Evolutionary conservation across 129 eudicot genomes (phyloP), one percentile per base, ranked within the genome.

Genomic region (Saposhnikovia divaricata): DNA sequence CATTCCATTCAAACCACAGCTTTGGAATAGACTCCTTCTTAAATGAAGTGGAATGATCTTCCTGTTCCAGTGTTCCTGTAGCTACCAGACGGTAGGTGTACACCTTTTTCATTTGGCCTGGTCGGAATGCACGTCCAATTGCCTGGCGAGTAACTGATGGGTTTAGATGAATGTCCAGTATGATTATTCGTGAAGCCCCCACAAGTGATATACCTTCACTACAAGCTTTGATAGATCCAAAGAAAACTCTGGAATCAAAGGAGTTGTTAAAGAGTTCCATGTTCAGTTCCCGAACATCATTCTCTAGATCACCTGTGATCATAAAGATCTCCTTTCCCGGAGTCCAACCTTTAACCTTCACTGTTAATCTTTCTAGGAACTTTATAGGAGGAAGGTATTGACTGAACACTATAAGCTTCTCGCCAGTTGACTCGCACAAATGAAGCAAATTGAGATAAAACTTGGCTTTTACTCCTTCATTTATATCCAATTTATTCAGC

Each of bases 1-100:
- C 90, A 12, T 87, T 84, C 98, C 98, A 95, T 43, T 95, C 98
- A 46, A 95, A 95, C 98, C 97, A 92, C 91, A 93, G 80, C 80
- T 90, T 95, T 1, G 98, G 82, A 71, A 95, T 90, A 0, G 85
- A 88, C 79, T 95, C 96, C 83, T 95, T 92, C 78, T 65, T 92
- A 77, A 95, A 95, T 85, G 94, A 90, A 7, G 90, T 83, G 77
- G 68, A 73, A 37, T 87, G 91, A 61, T 87, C 91, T 57, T 85
- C 85, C 75, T 83, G 85, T 83, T 87, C 88, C 6, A 88, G 88
- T 19, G 91, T 85, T 13, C 65, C 88, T 34, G 85, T 81, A 53
- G 91, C 88, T 27, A 87, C 81, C 57, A 87, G 77, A 4, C 88
- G 73, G 42, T 87, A 87, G 4, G 83, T 71, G 65, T 82, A 87